Conservation (phyloP, 2,329 filamentous ascomycete species). For the Talaromyces verruculosus region DNA sequence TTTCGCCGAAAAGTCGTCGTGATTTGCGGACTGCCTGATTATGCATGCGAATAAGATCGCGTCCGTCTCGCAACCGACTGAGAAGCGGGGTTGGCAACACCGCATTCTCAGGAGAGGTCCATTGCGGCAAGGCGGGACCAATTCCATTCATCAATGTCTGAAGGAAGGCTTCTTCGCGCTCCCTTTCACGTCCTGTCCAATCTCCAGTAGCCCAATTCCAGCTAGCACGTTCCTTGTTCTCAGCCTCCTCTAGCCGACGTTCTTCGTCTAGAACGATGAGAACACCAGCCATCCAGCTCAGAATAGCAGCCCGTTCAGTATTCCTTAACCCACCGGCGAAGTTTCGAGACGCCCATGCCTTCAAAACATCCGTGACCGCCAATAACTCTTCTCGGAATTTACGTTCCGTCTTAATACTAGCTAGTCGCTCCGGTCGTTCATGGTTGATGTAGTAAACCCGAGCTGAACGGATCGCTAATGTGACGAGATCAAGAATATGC, state of each 20-base stretch:
- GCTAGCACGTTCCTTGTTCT: slow-evolving; percentile 67
- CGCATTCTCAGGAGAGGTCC: slow-evolving; percentile 58
- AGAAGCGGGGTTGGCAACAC: slow-evolving; percentile 66
- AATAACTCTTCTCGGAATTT: slow-evolving; percentile 81
- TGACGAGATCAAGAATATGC: slow-evolving; percentile 88
- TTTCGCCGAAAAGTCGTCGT: slow-evolving; percentile 80
- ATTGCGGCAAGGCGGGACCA: slow-evolving; percentile 63
- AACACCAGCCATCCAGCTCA: slow-evolving; percentile 76
- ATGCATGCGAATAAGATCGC: slow-evolving; percentile 81
- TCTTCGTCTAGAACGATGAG: slow-evolving; percentile 74
- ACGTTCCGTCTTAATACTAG: slow-evolving; percentile 83
- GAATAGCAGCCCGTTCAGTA: slow-evolving; percentile 74
- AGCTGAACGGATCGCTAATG: slow-evolving; percentile 89
- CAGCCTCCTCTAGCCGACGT: slow-evolving; percentile 71
- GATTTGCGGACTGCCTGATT: slow-evolving; percentile 86
- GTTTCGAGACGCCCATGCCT: slow-evolving; percentile 83
- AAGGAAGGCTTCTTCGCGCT: slow-evolving; percentile 80
- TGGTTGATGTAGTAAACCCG: slow-evolving; percentile 97
- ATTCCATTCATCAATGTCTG: slow-evolving; percentile 63
- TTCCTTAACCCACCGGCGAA: slow-evolving; percentile 79
- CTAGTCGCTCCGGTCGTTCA: slow-evolving; percentile 78
- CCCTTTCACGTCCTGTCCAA: slow-evolving; percentile 72
- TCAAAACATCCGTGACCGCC: slow-evolving; percentile 83
- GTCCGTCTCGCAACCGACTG: slow-evolving; percentile 70
- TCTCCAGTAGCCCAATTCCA: slow-evolving; percentile 81